Percentiles rank a stretch among this genome's conserved stretches.
Evolutionary conservation across 2,329 filamentous ascomycete species (phyloP).

Genomic region (Stagonosporopsis chrysanthemi): DNA sequence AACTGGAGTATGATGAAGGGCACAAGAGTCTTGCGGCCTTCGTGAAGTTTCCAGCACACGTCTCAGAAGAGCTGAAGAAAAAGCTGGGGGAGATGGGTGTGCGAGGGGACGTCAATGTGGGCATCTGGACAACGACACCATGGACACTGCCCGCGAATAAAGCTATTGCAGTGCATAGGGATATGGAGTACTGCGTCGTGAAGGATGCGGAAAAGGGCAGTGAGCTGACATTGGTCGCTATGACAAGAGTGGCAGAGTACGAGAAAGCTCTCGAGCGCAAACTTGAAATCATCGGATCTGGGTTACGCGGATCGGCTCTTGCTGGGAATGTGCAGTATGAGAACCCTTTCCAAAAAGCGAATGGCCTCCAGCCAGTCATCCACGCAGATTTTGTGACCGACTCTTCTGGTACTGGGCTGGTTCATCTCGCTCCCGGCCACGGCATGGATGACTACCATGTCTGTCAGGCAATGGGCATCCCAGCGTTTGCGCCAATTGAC

Average conservation of each 20-base stretch:
- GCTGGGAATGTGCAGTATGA: conserved; percentile 69
- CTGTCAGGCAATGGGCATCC: conserved; percentile 74
- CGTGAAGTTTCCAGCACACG: conserved; percentile 75
- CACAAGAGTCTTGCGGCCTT: conserved; percentile 78
- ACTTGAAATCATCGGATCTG: conserved; percentile 61
- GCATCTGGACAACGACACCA: conserved; percentile 98
- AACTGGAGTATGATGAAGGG: conserved; percentile 81
- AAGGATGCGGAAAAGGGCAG: conserved; percentile 49
- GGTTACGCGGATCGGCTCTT: conserved; percentile 71
- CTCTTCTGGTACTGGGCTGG: conserved; percentile 91
- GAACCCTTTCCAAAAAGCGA: conserved; percentile 71
- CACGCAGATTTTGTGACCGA: conserved; percentile 88
- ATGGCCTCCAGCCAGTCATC: conserved; percentile 73
- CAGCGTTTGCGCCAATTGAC: conserved; percentile 81
- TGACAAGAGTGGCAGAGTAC: conserved; percentile 69
- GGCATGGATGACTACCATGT: conserved; percentile 95
- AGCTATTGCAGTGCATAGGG: conserved; percentile 81
- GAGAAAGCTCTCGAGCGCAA: conserved; percentile 41
- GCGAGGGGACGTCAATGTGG: conserved; percentile 65
- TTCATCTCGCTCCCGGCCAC: conserved; percentile 92
- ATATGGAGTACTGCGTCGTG: conserved; percentile 77
- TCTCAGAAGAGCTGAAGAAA: conserved; percentile 54
- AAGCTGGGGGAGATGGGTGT: conserved; percentile 18
- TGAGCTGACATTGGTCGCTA: conserved; percentile 73
- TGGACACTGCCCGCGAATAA: conserved; percentile 96